Evolutionary conservation across 2,329 filamentous ascomycete species (phyloP), one percentile per base, ranked within the genome.

Genomic region (Cladosporium phlei): DNA sequence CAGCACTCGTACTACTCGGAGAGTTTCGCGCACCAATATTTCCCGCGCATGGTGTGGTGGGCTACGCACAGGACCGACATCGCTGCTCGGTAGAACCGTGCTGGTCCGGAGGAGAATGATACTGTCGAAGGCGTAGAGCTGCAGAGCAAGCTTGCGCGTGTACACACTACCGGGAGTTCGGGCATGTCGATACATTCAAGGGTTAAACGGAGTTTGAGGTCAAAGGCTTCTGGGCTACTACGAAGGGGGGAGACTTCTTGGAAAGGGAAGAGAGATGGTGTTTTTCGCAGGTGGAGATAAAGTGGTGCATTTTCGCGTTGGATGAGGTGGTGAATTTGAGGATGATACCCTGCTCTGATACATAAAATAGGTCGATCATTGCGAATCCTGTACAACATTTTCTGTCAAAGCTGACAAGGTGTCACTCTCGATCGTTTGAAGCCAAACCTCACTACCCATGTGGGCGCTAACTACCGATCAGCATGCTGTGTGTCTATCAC

Each of bases 1-100:
- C 78, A 85, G 45, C 88, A 95, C 66, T 86, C 83, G 59, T 95
- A 83, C 62, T 95, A 93, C 62, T 91, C 84, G 70, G 86, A 91
- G 68, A 83, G 83, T 12, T 86, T 91, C 58, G 81, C 88, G 44
- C 79, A 85, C 50, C 78, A 86, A 59, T 91, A 89, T 66, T 89
- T 90, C 63, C 69, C 75, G 16, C 82, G 79, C 61, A 82, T 90
- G 73, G 76, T 85, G 59, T 57, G 52, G 53, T 52, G 58, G 49
- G 55, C 50, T 12, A 47, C 51, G 2, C 52, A 46, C 39, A 45
- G 37, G 21, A 39, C 20, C 6, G 27, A 28, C 12, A 14, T 34
- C 9, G 24, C 42, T 24, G 24, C 17, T 22, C 42, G 29, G 5
- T 45, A 45, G 42, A 29, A 20, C 11, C 22, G 42, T 21, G 29